Evolutionary conservation across 129 eudicot species (phyloP).

Genomic region (Helianthus tuberosus): DNA sequence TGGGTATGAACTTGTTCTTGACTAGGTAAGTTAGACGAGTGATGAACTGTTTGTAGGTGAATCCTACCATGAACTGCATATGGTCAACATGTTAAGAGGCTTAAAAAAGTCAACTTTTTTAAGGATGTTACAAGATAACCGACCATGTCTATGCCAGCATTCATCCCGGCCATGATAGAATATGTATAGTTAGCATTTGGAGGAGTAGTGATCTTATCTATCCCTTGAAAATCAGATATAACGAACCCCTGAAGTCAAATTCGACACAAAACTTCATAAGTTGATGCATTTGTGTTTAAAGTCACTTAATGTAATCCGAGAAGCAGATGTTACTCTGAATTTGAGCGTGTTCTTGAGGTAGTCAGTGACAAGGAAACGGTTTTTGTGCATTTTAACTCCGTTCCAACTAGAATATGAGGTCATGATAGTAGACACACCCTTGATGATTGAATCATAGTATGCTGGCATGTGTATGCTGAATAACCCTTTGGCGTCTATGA

Average conservation of each 20-base stretch:
- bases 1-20: slow-evolving; percentile 23
- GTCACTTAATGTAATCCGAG: neutral
- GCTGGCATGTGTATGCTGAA: slow-evolving; percentile 34
- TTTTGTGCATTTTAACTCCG: slow-evolving; percentile 32
- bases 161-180: slow-evolving; percentile 53
- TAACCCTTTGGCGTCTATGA: slow-evolving; percentile 26
- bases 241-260: slow-evolving; percentile 26
- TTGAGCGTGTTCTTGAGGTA: slow-evolving; percentile 31
- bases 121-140: slow-evolving; percentile 6
- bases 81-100: neutral
- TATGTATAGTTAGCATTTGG: slow-evolving; percentile 56
- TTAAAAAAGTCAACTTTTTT: neutral
- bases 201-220: slow-evolving; percentile 56
- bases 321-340: slow-evolving; percentile 21
- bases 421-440: slow-evolving; percentile 31
- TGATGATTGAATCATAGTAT: slow-evolving; percentile 28
- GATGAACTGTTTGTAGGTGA: slow-evolving; percentile 5
- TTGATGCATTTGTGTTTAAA: neutral
- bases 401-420: slow-evolving; percentile 34
- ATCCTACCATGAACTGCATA: slow-evolving; percentile 29
- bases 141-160: slow-evolving; percentile 79
- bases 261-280: neutral
- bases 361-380: slow-evolving; percentile 26
- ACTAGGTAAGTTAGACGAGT: slow-evolving; percentile 21
- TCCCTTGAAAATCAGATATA: slow-evolving; percentile 61